phyloP scores from a whole-genome alignment of 2,329 filamentous ascomycete genomes.

The Pyrenochaeta sp. region DNA sequence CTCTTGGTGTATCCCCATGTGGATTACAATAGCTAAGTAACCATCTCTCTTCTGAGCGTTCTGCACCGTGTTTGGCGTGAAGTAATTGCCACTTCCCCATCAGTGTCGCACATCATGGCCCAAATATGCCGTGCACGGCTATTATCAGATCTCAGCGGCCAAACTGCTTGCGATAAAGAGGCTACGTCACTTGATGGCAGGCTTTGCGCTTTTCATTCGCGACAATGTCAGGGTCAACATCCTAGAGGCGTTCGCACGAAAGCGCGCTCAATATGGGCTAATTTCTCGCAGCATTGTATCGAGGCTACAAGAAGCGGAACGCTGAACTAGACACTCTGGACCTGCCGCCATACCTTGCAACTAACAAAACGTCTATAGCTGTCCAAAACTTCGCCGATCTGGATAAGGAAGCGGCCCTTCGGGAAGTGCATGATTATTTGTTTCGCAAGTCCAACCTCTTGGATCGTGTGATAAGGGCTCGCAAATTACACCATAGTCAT shows the following conservation, averaged over 20 bases:
- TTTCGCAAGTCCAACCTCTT: constrained; percentile 50
- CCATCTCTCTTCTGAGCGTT: neutral
- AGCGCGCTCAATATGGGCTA: neutral
- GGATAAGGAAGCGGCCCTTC: constrained; percentile 48
- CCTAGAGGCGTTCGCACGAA: too few species aligned
- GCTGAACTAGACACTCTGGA: constrained; percentile 52
- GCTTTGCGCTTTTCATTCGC: constrained; percentile 33
- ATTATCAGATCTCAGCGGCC: constrained; percentile 31
- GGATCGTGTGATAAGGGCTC: constrained; percentile 53
- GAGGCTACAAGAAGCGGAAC: constrained; percentile 60
- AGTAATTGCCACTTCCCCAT: neutral
- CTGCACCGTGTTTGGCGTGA: neutral
- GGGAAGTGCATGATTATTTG: constrained; percentile 53
- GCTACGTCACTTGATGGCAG: constrained; percentile 33
- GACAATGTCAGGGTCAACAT: constrained; percentile 33
- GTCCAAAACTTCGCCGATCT: constrained; percentile 53
- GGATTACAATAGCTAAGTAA: too few species aligned
- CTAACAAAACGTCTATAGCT: constrained; percentile 46
- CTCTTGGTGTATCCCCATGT: too few species aligned
- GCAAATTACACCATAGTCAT: constrained; percentile 53
- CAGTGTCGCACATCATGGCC: constrained; percentile 6
- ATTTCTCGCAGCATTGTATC: constrained; percentile 49
- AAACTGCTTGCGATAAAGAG: constrained; percentile 30
- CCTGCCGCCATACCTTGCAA: constrained; percentile 51
- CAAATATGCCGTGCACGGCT: constrained; percentile 29